Conservation (phyloP, 2,329 filamentous ascomycete species). For the Beauveria bassiana region DNA sequence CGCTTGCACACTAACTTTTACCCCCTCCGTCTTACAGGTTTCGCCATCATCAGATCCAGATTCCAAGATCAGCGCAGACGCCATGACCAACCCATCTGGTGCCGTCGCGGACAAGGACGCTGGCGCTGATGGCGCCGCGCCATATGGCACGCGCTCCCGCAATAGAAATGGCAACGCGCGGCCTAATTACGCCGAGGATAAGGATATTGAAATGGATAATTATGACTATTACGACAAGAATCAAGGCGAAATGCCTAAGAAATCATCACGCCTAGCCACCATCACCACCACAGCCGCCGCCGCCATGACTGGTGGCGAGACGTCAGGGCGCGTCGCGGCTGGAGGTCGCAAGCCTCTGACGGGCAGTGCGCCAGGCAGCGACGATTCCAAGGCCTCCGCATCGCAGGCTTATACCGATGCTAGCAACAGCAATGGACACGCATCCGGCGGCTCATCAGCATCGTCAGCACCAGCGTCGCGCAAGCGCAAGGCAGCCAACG, state of each 20-base stretch:
- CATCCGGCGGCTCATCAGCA: constrained; percentile 36
- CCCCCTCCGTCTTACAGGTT: constrained; percentile 22
- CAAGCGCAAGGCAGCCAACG: constrained; percentile 71
- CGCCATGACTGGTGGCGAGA: constrained; percentile 24
- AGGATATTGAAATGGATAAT: constrained; percentile 77
- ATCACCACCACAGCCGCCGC: constrained; percentile 16
- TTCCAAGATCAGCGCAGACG: constrained; percentile 24
- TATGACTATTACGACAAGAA: constrained; percentile 62
- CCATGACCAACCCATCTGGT: constrained; percentile 41
- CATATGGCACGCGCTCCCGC: constrained; percentile 89
- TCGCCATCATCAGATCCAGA: constrained; percentile 27
- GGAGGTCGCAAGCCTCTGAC: constrained; percentile 31
- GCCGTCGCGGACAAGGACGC: constrained; percentile 40
- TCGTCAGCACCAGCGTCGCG: constrained; percentile 50
- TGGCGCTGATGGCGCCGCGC: constrained; percentile 48
- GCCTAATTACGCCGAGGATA: constrained; percentile 92
- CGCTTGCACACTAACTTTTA: constrained; percentile 6
- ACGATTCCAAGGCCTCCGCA: constrained; percentile 30
- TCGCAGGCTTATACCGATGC: constrained; percentile 24
- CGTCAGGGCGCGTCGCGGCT: constrained; percentile 24
- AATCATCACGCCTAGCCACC: constrained; percentile 41
- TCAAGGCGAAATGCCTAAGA: constrained; percentile 47
- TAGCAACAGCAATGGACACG: constrained; percentile 16
- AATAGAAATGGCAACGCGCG: constrained; percentile 75
- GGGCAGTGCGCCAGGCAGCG: constrained; percentile 21